Evolutionary conservation across 345 rosid species (phyloP).

Genomic region (Citrus medica): DNA sequence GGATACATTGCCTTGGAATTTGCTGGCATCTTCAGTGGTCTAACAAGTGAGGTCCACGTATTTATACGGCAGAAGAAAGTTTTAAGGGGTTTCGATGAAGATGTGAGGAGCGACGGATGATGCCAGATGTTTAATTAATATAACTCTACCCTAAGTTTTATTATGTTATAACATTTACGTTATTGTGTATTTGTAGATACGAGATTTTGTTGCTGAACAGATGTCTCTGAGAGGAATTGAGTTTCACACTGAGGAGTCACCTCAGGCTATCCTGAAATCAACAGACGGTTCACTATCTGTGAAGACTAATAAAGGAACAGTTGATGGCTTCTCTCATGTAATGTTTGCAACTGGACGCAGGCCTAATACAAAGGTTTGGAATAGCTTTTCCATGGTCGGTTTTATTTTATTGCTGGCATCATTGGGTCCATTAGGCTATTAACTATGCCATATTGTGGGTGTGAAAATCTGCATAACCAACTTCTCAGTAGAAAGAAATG

Average conservation of each 20-base stretch:
- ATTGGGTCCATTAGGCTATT: not conserved
- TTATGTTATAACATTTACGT: not conserved
- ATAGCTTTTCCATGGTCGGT: not conserved
- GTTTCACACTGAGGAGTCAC: conserved; percentile 85
- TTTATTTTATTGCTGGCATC: not conserved
- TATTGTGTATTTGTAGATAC: conserved; percentile 42
- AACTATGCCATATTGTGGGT: not conserved
- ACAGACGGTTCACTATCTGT: conserved; percentile 77
- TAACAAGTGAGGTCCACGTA: conserved; percentile 81
- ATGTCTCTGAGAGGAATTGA: conserved; percentile 90
- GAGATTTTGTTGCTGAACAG: conserved; percentile 89
- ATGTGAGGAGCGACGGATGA: conserved; percentile 36
- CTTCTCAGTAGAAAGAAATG: not conserved
- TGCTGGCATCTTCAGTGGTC: conserved; percentile 89
- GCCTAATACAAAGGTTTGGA: conserved; percentile 81
- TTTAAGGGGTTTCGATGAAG: conserved; percentile 94
- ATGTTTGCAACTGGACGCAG: conserved; percentile 99
- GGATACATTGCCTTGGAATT: conserved; percentile 92
- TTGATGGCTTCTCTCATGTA: conserved; percentile 84
- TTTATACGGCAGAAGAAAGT: conserved; percentile 93
- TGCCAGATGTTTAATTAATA: conserved; percentile 6
- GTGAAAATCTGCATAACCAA: not conserved
- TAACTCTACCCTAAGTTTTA: not conserved
- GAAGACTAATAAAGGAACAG: conserved; percentile 81
- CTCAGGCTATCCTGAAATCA: conserved; percentile 75